phyloP scores from a whole-genome alignment of 2,329 filamentous ascomycete species.

The Nemania sp. region DNA sequence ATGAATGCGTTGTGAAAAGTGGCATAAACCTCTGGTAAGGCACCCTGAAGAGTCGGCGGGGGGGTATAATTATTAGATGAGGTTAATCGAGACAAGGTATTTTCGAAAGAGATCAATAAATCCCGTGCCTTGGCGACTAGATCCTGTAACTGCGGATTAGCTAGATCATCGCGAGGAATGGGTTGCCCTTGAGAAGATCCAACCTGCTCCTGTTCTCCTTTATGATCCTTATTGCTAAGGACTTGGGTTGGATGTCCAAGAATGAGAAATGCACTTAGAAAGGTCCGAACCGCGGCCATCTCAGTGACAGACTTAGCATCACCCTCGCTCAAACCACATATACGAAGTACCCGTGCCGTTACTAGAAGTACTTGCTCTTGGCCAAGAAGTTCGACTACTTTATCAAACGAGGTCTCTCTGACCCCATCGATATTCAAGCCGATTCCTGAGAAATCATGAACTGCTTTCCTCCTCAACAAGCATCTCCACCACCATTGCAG shows the following conservation, averaged over 20 bases:
- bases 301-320: slow-evolving; percentile 72
- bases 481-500: slow-evolving; percentile 80
- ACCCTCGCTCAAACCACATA: slow-evolving; percentile 77
- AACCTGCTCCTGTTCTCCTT: slow-evolving; percentile 68
- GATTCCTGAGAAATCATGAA: slow-evolving; percentile 74
- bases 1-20: slow-evolving; percentile 84
- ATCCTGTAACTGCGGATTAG: slow-evolving; percentile 74
- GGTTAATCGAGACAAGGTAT: slow-evolving; percentile 74
- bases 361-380: slow-evolving; percentile 73
- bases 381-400: slow-evolving; percentile 76
- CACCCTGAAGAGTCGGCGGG: slow-evolving; percentile 70
- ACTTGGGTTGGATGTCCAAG: slow-evolving; percentile 83
- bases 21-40: slow-evolving; percentile 76
- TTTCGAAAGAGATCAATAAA: slow-evolving; percentile 82
- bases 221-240: slow-evolving; percentile 78
- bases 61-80: slow-evolving; percentile 75
- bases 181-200: slow-evolving; percentile 57
- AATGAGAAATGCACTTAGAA: slow-evolving; percentile 83
- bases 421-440: slow-evolving; percentile 78
- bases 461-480: slow-evolving; percentile 66
- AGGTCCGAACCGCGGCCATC: slow-evolving; percentile 78
- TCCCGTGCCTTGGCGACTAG: slow-evolving; percentile 83
- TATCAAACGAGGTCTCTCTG: slow-evolving; percentile 77
- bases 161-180: slow-evolving; percentile 64
- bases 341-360: slow-evolving; percentile 74